Percentiles rank a stretch among this genome's conserved stretches.
Conservation (phyloP, 2,329 filamentous ascomycete species). For the Coniochaeta prunicola region DNA sequence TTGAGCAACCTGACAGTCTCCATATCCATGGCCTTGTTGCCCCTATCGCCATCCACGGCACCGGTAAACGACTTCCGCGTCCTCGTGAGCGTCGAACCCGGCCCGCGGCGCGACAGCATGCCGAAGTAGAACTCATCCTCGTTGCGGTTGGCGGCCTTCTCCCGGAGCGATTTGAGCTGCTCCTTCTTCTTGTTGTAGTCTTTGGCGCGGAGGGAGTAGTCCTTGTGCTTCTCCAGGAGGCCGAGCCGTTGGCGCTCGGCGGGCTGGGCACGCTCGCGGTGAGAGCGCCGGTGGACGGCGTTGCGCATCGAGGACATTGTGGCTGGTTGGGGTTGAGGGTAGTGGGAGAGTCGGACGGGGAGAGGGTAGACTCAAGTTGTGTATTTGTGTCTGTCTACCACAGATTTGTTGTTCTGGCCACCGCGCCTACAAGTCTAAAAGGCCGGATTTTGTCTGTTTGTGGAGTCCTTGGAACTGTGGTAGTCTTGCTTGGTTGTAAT, state of each 20-base stretch:
- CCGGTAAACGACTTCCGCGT: slow-evolving; percentile 46
- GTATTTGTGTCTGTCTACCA: too few relatives aligned
- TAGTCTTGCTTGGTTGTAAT: not conserved
- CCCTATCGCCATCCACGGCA: slow-evolving; percentile 49
- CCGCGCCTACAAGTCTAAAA: too few relatives aligned
- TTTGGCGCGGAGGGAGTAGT: slow-evolving; percentile 57
- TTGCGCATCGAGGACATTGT: slow-evolving; percentile 17
- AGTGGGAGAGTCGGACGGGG: not conserved
- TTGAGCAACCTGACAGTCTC: slow-evolving; percentile 58
- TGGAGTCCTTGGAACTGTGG: too few relatives aligned
- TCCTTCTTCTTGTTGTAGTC: slow-evolving; percentile 61
- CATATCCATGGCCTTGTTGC: slow-evolving; percentile 45
- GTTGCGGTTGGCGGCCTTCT: slow-evolving; percentile 59
- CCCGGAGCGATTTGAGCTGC: slow-evolving; percentile 49
- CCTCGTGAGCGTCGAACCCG: slow-evolving; percentile 37
- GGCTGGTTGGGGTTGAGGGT: not conserved
- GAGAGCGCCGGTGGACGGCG: slow-evolving; percentile 42
- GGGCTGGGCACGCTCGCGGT: slow-evolving; percentile 85
- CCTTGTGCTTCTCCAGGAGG: slow-evolving; percentile 92
- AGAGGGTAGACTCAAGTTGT: not conserved
- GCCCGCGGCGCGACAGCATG: slow-evolving; percentile 57
- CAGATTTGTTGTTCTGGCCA: too few relatives aligned
- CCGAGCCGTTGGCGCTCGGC: slow-evolving; percentile 78
- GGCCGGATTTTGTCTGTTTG: too few relatives aligned
- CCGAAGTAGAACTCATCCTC: slow-evolving; percentile 69